A percentile compares a stretch with the other conserved stretches of the same genome.
phyloP scores from a whole-genome alignment of 192 early-diverging fungal genomes.

The Jimgerdemannia flammicorona region DNA sequence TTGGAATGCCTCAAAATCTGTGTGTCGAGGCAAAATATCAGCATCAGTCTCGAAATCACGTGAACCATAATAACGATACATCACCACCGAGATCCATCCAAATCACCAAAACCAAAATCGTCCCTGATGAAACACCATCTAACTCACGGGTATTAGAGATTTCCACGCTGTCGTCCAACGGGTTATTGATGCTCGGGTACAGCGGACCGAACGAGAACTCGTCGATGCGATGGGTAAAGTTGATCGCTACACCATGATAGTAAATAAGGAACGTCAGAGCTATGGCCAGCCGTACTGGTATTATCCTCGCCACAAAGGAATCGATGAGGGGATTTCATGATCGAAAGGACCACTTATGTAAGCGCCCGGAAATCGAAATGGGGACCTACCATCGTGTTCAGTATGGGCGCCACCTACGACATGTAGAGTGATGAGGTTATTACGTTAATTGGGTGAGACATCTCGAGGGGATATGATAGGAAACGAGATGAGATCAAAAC shows the following conservation, averaged over 20 bases:
- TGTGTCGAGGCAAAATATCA: conserved; percentile 2
- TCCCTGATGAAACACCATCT: too few species aligned
- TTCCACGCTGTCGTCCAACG: conserved; percentile 80
- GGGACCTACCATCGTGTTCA: conserved; percentile 55
- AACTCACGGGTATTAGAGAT: conserved; percentile 49
- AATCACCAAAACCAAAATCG: too few species aligned
- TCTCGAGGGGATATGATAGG: background rate
- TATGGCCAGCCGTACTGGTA: background rate
- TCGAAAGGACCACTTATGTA: background rate
- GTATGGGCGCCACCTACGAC: conserved; percentile 50
- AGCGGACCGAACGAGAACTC: conserved; percentile 85
- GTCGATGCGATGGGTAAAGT: conserved; percentile 93
- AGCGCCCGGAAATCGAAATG: background rate
- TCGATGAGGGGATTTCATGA: background rate
- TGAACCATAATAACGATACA: too few species aligned
- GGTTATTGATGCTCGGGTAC: conserved; percentile 85
- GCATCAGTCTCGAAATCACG: too few species aligned
- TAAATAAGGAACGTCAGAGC: background rate
- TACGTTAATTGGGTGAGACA: background rate
- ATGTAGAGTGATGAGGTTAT: background rate
- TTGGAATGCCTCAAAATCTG: conserved; percentile 73
- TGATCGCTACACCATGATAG: conserved; percentile 58
- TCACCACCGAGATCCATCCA: too few species aligned
- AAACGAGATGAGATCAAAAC: background rate
- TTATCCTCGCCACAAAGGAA: background rate